These are phyloP conservation scores for Globisporangium cylindrosporum DNA, from an alignment of 352 stramenopile species.

Conservation along the genomic window DNA sequence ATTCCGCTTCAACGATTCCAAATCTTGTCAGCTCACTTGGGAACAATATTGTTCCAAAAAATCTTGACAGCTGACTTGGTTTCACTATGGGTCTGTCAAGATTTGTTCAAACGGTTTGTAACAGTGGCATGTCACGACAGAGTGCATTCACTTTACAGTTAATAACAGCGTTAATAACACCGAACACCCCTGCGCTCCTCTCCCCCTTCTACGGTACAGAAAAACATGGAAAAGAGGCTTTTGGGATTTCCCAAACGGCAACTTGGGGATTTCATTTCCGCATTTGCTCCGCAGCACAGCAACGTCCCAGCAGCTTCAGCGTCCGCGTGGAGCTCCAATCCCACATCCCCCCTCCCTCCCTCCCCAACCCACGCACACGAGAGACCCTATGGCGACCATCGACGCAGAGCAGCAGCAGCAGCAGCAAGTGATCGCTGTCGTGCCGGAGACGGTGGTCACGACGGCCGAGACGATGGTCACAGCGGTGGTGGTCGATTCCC, in stretches of 20 bases:
- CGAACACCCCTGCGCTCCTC: neutral
- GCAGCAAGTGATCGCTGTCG: neutral
- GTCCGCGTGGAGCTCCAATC: neutral
- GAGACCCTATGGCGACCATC: constrained; percentile 3
- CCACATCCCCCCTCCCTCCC: neutral
- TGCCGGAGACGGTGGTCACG: constrained; percentile 5
- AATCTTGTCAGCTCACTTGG: no score
- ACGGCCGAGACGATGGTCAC: neutral
- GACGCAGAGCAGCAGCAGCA: constrained; percentile 8
- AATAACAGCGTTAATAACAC: no score
- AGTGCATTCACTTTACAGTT: no score
- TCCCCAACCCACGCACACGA: neutral
- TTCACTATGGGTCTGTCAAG: no score
- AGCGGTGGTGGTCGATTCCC: neutral
- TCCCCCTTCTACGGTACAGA: neutral
- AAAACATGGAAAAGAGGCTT: constrained; percentile 4
- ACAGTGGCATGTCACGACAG: no score
- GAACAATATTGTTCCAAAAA: no score
- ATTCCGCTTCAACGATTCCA: no score
- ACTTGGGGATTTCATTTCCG: constrained; percentile 12
- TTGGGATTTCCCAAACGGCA: constrained; percentile 11
- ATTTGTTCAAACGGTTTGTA: no score
- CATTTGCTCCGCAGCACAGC: constrained; percentile 8
- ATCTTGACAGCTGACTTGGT: no score
- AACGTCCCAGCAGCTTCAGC: constrained; percentile 1